Conservation (phyloP, 2,329 filamentous ascomycete genomes). For the Alternaria solani region DNA sequence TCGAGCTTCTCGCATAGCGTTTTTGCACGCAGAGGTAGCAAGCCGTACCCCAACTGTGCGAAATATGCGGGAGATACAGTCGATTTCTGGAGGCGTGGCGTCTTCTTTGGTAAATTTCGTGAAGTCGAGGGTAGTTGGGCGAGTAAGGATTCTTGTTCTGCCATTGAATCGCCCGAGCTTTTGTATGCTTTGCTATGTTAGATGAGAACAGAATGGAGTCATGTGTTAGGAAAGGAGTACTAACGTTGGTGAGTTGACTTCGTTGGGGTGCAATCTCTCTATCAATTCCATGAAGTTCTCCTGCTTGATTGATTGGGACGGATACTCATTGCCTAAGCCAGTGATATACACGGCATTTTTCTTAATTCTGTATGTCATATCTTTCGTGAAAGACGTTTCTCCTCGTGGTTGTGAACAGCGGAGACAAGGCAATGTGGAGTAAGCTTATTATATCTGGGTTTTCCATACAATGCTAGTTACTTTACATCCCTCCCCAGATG, state of each 20-base stretch:
- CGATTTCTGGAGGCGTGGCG: conserved; percentile 24
- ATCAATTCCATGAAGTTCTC: conserved; percentile 22
- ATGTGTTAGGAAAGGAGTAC: background rate
- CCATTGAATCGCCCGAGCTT: conserved; percentile 25
- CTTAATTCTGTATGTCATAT: conserved; percentile 1
- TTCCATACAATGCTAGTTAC: background rate
- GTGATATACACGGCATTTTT: conserved; percentile 21
- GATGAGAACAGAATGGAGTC: background rate
- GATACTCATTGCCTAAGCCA: conserved; percentile 31
- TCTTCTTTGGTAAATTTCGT: conserved; percentile 19
- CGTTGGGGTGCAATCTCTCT: conserved; percentile 19
- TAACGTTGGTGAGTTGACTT: conserved; percentile 20
- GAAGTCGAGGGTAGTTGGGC: conserved; percentile 18
- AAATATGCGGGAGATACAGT: conserved; percentile 40
- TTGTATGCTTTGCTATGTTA: conserved; percentile 17
- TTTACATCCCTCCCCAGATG: background rate
- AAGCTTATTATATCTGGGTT: background rate
- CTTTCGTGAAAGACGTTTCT: background rate
- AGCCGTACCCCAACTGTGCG: conserved; percentile 42
- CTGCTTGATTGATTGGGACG: conserved; percentile 18
- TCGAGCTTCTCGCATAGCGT: conserved; percentile 44
- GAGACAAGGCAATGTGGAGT: background rate
- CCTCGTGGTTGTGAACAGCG: too few species aligned
- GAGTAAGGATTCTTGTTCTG: conserved; percentile 25
- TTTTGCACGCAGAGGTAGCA: conserved; percentile 41